These are phyloP conservation scores for Penstemon davidsonii DNA, from an alignment of 257 asterid species.

Conservation along the genomic window DNA sequence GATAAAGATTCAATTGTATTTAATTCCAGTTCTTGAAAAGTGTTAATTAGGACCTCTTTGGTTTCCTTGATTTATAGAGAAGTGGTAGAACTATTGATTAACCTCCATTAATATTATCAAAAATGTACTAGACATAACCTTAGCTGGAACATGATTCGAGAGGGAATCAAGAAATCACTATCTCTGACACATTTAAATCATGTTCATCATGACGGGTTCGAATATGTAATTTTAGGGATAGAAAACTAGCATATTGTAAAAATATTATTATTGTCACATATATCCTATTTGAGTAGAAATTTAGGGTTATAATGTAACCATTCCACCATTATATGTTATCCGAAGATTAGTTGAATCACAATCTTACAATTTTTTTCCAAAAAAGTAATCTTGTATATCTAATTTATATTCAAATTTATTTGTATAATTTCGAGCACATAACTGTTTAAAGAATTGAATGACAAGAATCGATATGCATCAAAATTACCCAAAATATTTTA, in stretches of 20 bases:
- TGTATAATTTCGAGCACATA: too few relatives aligned
- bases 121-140: conserved; percentile 16
- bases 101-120: conserved; percentile 19
- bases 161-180: conserved; percentile 25
- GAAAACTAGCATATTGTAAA: conserved; percentile 33
- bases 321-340: too few relatives aligned
- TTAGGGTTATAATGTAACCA: too few relatives aligned
- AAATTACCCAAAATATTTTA: too few relatives aligned
- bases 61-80: conserved; percentile 11
- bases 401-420: too few relatives aligned
- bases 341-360: too few relatives aligned
- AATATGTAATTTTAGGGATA: conserved; percentile 30
- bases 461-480: too few relatives aligned
- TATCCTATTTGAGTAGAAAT: too few relatives aligned
- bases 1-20: conserved; percentile 31
- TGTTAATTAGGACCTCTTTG: conserved; percentile 47
- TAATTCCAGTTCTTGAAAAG: conserved; percentile 43
- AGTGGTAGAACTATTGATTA: not conserved
- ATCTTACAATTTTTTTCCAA: too few relatives aligned
- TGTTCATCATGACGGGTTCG: conserved; percentile 28
- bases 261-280: too few relatives aligned
- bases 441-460: too few relatives aligned
- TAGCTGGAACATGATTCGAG: conserved; percentile 27
- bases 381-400: too few relatives aligned
- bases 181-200: conserved; percentile 17